These are phyloP conservation scores for Aquilaria sinensis DNA, from an alignment of 345 rosid species.

Conservation along the genomic window DNA sequence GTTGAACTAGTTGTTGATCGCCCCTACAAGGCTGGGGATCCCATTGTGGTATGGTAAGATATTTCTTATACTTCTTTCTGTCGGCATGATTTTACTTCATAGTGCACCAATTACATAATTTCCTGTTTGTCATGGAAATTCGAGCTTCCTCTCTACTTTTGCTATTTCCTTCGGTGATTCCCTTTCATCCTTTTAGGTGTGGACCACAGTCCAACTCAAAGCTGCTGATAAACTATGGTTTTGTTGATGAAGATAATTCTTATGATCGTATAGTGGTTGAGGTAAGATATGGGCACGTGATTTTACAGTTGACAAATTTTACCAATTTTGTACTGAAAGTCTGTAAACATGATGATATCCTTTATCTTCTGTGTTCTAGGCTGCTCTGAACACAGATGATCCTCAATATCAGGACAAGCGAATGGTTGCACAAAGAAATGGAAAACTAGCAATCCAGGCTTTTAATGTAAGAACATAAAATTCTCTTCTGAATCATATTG, in stretches of 20 bases:
- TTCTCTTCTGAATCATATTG: slow-evolving; percentile 1
- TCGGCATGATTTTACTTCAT: slow-evolving; percentile 1
- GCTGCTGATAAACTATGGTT: slow-evolving; percentile 91
- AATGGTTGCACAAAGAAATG: slow-evolving; percentile 95
- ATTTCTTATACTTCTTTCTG: slow-evolving; percentile 10
- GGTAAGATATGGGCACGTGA: slow-evolving; percentile 33
- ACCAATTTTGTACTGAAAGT: slow-evolving; percentile 6
- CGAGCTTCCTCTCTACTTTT: slow-evolving; percentile 15
- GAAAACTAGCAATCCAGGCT: slow-evolving; percentile 66
- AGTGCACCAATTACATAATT: background rate
- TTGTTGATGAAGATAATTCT: slow-evolving; percentile 87
- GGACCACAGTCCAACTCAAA: slow-evolving; percentile 96
- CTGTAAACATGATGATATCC: slow-evolving; percentile 14
- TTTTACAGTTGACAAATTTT: background rate
- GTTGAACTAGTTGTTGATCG: slow-evolving; percentile 88
- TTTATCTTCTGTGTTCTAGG: slow-evolving; percentile 38
- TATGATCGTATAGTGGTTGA: slow-evolving; percentile 69
- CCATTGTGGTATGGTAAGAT: slow-evolving; percentile 80
- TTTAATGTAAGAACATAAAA: slow-evolving; percentile 48
- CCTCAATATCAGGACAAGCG: slow-evolving; percentile 98
- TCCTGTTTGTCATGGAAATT: slow-evolving; percentile 9
- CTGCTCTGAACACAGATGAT: slow-evolving; percentile 86
- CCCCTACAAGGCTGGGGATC: slow-evolving; percentile 78
- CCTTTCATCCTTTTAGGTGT: slow-evolving; percentile 51
- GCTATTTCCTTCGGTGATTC: slow-evolving; percentile 6